Conservation (phyloP, 2,329 filamentous ascomycete genomes). For the Colletotrichum zoysiae region DNA sequence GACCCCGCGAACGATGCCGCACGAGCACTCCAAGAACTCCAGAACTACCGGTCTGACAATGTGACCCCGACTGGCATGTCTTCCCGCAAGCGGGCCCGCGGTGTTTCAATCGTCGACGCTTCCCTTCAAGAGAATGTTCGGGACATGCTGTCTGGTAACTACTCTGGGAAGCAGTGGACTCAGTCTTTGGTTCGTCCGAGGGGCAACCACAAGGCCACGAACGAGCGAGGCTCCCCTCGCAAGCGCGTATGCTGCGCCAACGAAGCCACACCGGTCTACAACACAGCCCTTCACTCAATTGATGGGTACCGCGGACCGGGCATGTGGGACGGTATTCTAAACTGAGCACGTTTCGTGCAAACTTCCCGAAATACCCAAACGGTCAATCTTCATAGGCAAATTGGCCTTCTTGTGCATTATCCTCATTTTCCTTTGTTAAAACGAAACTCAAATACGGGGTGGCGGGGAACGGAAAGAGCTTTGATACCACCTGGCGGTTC, state of each 20-base stretch:
- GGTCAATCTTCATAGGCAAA: constrained; percentile 22
- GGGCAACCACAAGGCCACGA: constrained; percentile 46
- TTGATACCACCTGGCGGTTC: constrained; percentile 49
- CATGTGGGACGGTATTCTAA: constrained; percentile 76
- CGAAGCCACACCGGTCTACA: constrained; percentile 65
- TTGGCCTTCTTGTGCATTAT: constrained; percentile 41
- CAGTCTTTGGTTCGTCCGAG: constrained; percentile 55
- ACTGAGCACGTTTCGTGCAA: constrained; percentile 51
- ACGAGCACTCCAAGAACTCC: constrained; percentile 70
- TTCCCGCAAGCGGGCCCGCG: constrained; percentile 68
- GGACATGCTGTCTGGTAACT: constrained; percentile 65
- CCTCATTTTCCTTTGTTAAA: constrained; percentile 44
- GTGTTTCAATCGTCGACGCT: constrained; percentile 66
- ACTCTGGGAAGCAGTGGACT: constrained; percentile 51
- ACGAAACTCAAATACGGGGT: constrained; percentile 43
- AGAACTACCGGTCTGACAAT: constrained; percentile 62
- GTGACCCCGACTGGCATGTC: constrained; percentile 55
- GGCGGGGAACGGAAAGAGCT: constrained; percentile 47
- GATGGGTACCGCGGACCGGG: constrained; percentile 68
- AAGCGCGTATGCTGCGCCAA: constrained; percentile 77
- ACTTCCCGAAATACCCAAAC: constrained; percentile 24
- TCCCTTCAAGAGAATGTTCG: constrained; percentile 77
- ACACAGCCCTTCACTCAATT: constrained; percentile 62
- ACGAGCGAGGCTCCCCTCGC: constrained; percentile 56
- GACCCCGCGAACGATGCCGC: constrained; percentile 67